Evolutionary conservation across 345 rosid genomes (phyloP).

Genomic region (Linum trigynum): DNA sequence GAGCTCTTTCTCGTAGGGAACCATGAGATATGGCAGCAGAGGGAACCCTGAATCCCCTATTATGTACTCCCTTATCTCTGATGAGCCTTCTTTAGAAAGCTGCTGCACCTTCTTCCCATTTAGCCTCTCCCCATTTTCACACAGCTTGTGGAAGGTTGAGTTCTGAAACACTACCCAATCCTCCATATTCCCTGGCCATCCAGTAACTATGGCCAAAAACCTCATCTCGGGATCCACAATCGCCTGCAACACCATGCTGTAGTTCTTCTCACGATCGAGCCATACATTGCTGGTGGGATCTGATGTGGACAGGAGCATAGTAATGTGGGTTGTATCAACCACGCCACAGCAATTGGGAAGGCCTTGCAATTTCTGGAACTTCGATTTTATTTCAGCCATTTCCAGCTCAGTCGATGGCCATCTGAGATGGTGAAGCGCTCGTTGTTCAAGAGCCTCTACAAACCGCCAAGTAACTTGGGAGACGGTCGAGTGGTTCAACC

Average conservation of each 20-base stretch:
- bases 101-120: constrained; percentile 27
- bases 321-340: constrained; percentile 46
- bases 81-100: constrained; percentile 25
- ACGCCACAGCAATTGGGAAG: constrained; percentile 61
- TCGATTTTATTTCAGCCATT: constrained; percentile 35
- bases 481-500: constrained; percentile 51
- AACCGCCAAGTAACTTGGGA: constrained; percentile 65
- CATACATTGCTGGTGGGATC: constrained; percentile 40
- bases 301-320: constrained; percentile 41
- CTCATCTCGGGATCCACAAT: constrained; percentile 51
- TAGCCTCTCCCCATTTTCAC: constrained; percentile 42
- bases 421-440: constrained; percentile 40
- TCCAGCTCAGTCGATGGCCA: constrained; percentile 46
- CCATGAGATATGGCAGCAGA: constrained; percentile 45
- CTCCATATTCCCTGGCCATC: constrained; percentile 60
- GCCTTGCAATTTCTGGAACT: constrained; percentile 42
- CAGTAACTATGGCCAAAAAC: constrained; percentile 54
- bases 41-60: constrained; percentile 52
- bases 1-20: constrained; percentile 40
- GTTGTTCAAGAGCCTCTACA: constrained; percentile 56
- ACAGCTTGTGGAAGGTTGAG: constrained; percentile 36
- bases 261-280: constrained; percentile 48
- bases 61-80: constrained; percentile 46
- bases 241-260: constrained; percentile 57
- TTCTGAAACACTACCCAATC: constrained; percentile 36